These are phyloP conservation scores for Penicillium manginii DNA, from an alignment of 495 filamentous ascomycete genomes.

Conservation along the genomic window DNA sequence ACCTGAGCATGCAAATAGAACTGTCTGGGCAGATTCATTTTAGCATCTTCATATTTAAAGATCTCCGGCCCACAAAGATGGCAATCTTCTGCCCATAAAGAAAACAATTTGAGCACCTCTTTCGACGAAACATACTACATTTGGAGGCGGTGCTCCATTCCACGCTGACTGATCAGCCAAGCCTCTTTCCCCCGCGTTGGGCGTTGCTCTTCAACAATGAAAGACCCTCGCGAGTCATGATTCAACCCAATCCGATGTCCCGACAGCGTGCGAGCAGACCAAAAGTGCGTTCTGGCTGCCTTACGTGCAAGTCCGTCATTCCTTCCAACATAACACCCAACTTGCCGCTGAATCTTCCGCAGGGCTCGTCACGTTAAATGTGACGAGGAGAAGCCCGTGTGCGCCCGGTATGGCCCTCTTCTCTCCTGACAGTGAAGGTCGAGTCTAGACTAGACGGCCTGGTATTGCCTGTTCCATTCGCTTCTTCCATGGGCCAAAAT, in stretches of 20 bases:
- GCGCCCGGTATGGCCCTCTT: constrained; percentile 17
- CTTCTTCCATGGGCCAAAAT: not conserved
- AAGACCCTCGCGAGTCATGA: no score
- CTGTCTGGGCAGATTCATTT: no score
- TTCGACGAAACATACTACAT: not conserved
- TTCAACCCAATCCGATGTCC: no score
- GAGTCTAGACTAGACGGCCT: not conserved
- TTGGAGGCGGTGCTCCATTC: not conserved
- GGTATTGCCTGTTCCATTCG: not conserved
- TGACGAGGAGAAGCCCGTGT: constrained; percentile 35
- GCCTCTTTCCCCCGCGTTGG: not conserved
- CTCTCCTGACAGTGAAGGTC: not conserved
- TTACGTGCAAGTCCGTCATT: constrained; percentile 38
- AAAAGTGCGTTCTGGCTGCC: constrained; percentile 36
- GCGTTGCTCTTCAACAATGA: not conserved
- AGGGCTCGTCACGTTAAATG: constrained; percentile 36
- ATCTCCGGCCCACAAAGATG: no score
- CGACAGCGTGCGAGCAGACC: constrained; percentile 30
- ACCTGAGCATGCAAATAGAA: no score
- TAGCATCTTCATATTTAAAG: no score
- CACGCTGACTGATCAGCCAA: not conserved
- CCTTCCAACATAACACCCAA: not conserved
- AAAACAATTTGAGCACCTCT: no score
- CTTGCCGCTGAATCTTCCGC: not conserved
- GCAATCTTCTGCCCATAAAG: no score